A percentile compares a stretch with the other conserved stretches of the same genome.
Conservation (phyloP, 768 basidiomycete species). For the Chlorophyllum brunneum region DNA sequence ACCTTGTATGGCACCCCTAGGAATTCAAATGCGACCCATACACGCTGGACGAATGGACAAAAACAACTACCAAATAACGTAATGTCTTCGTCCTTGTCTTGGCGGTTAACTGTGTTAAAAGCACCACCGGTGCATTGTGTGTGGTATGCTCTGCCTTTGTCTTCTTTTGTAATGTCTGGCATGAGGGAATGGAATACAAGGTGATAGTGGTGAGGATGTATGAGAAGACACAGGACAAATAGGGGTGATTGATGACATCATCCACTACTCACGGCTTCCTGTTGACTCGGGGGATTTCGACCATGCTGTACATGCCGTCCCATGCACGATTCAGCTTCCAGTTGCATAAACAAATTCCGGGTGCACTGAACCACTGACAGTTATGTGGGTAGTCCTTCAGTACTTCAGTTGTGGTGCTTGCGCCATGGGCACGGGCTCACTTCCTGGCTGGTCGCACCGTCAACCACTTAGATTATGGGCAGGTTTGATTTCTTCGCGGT, state of each 20-base stretch:
- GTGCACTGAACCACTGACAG: too few species aligned
- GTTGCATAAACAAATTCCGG: too few species aligned
- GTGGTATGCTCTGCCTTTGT: slow-evolving; percentile 31
- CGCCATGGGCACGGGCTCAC: too few species aligned
- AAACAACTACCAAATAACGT: slow-evolving; percentile 72
- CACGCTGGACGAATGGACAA: slow-evolving; percentile 81
- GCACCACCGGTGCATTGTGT: slow-evolving; percentile 44
- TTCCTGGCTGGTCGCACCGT: too few species aligned
- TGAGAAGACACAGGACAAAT: neutral
- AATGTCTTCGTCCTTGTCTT: slow-evolving; percentile 45
- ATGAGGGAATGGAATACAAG: neutral
- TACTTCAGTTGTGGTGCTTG: too few species aligned
- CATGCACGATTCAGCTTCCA: too few species aligned
- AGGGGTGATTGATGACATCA: slow-evolving; percentile 2
- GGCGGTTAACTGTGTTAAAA: slow-evolving; percentile 50
- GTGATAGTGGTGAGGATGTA: neutral
- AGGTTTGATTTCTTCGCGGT: too few species aligned
- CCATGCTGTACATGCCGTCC: too few species aligned
- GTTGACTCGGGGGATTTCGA: too few species aligned
- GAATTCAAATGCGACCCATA: slow-evolving; percentile 72
- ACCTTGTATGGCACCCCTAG: slow-evolving; percentile 72
- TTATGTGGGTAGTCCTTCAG: too few species aligned
- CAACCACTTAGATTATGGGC: too few species aligned
- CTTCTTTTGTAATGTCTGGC: slow-evolving; percentile 15
- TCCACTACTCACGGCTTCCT: neutral